Conservation (phyloP, 495 filamentous ascomycete genomes). For the Xylaria palmicola region DNA sequence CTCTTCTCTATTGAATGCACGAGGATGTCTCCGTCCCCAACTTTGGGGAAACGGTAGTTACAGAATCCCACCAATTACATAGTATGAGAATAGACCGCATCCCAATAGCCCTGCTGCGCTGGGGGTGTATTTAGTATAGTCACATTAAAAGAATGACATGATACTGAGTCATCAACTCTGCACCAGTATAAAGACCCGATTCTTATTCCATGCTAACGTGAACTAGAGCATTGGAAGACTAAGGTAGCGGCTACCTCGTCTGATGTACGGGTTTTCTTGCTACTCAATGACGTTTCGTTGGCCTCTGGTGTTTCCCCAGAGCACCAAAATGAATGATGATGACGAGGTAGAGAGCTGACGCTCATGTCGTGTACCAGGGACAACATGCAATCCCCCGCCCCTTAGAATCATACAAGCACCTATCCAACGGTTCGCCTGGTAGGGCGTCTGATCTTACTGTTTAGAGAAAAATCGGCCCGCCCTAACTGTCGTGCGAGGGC, state of each 20-base stretch:
- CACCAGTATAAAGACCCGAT: background rate
- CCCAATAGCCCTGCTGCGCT: background rate
- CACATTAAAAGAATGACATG: background rate
- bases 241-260: background rate
- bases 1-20: background rate
- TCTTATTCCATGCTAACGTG: background rate
- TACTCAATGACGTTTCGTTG: conserved; percentile 50
- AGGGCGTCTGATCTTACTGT: background rate
- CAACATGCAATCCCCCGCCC: conserved; percentile 42
- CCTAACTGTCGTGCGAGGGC: background rate
- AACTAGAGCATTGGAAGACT: background rate
- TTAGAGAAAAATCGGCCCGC: background rate
- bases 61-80: background rate
- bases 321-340: conserved; percentile 52
- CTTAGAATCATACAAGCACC: no score
- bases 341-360: conserved; percentile 39
- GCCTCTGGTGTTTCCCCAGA: conserved; percentile 50
- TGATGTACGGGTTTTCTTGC: conserved; percentile 34
- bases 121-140: background rate
- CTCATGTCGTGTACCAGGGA: conserved; percentile 48
- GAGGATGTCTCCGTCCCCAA: background rate
- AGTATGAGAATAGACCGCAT: no score
- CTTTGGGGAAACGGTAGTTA: background rate
- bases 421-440: conserved; percentile 32
- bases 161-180: background rate